Base-by-base conservation (phyloP, 148 eudicot species). In the Tetragonia tetragonoides region DNA sequence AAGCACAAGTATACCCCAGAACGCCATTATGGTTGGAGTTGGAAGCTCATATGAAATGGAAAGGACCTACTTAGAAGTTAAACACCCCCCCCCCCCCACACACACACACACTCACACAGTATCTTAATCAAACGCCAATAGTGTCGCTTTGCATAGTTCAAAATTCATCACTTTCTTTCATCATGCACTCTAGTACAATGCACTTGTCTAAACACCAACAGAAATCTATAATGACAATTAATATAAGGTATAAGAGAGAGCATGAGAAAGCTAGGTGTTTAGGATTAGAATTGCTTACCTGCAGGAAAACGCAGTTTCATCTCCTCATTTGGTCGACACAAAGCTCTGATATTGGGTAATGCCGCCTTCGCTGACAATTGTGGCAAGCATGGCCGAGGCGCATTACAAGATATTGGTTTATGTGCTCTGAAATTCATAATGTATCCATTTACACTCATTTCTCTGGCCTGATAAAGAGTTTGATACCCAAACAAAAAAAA, bases 381-480 rank as follows among this genome's bases (percentile, higher is more conserved):
- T 47, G 56, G 46, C 11, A 47, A 72, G 17, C 75, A 64, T 67
- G 78, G 54, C 64, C 44, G 60, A 62, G 81, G 64, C 17, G 73
- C 75, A 77, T 77, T 59, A 68, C 74, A 82, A 40, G 71, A 78
- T 17, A 60, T 41, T 39, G 81, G 81, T 49, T 78, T 78, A 57
- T 64, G 68, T 73, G 71, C 69, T 77, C 75, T 77, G 18, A 64
- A 67, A 66, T 82, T 79, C 84, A 78, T 73, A 38, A 69, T 68
- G 66, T n/a, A 77, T 44, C 84, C 77, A 73, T 81, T 77, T 73
- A 73, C 74, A 59, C 73, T 77, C 81, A 82, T 82, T 72, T 78
- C 70, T 47, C 68, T 67, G 60, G 77, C 77, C 80, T 82, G 68
- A 37, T 60, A 66, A 28, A 59, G 66, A 72, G 77, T 49, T 68